Conservation (phyloP, 306 rosid species). For the Luffa aegyptiaca region DNA sequence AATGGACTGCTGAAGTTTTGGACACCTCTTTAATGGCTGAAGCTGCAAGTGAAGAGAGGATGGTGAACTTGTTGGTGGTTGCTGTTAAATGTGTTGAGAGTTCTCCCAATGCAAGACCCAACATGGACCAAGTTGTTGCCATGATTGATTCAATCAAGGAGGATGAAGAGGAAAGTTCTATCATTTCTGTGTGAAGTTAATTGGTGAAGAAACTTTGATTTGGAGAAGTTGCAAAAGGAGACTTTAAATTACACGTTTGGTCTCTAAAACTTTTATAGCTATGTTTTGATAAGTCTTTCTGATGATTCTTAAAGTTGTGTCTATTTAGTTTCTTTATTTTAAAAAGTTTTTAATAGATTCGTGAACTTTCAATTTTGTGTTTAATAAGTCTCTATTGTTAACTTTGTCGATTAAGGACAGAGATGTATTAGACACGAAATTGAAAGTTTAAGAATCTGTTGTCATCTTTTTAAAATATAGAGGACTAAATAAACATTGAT, state of each 20-base stretch:
- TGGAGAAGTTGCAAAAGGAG: not conserved
- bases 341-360: too few species aligned
- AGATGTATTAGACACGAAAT: not conserved
- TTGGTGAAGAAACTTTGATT: not conserved
- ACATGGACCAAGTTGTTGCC: conserved; percentile 54
- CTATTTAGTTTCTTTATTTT: not conserved
- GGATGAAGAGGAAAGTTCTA: conserved; percentile 59
- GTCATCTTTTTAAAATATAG: not conserved
- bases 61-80: conserved; percentile 75
- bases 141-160: conserved; percentile 57
- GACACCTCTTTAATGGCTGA: conserved; percentile 42
- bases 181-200: conserved; percentile 6
- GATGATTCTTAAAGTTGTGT: not conserved
- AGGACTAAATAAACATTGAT: not conserved
- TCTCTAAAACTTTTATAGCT: too few species aligned
- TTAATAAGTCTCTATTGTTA: not conserved
- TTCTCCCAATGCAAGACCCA: conserved; percentile 51
- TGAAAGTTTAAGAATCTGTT: not conserved
- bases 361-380: not conserved
- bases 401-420: not conserved
- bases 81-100: conserved; percentile 58
- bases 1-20: conserved; percentile 88
- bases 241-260: too few species aligned
- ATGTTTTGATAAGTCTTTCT: not conserved
- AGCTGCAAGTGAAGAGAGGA: conserved; percentile 68